A percentile compares a stretch with the other conserved stretches of the same genome.
Conservation (phyloP, 2,329 filamentous ascomycete species). For the Colletotrichum caudatum region DNA sequence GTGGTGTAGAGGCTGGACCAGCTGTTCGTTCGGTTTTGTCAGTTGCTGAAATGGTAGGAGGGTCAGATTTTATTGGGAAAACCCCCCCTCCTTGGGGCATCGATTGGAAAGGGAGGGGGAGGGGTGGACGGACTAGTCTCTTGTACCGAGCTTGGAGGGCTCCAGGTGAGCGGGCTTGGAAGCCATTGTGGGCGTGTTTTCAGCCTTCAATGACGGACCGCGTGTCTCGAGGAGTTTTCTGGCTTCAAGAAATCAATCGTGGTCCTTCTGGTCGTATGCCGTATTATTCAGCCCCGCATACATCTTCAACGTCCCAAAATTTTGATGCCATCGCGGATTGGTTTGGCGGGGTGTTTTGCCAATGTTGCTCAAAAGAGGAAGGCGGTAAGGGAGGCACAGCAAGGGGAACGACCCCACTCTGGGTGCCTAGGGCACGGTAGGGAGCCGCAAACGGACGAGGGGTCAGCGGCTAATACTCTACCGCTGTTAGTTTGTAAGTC, state of each 20-base stretch:
- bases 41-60: slow-evolving; percentile 35
- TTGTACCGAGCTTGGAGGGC: slow-evolving; percentile 85
- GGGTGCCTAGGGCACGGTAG: neutral
- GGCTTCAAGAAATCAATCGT: neutral
- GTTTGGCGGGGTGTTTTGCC: slow-evolving; percentile 34
- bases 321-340: slow-evolving; percentile 33
- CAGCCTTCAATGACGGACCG: too few relatives aligned
- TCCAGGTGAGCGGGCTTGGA: slow-evolving; percentile 74
- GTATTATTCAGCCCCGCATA: neutral
- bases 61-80: slow-evolving; percentile 15
- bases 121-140: slow-evolving; percentile 78
- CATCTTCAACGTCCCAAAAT: slow-evolving; percentile 7
- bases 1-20: slow-evolving; percentile 81
- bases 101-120: slow-evolving; percentile 17
- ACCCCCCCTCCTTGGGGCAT: neutral
- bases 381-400: slow-evolving; percentile 15
- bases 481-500: neutral
- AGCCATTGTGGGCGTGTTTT: slow-evolving; percentile 17
- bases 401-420: neutral
- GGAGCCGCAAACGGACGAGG: slow-evolving; percentile 8
- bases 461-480: neutral
- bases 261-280: neutral
- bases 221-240: neutral
- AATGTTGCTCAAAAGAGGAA: neutral
- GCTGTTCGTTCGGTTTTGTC: slow-evolving; percentile 55